Base-by-base conservation (phyloP, 768 basidiomycete genomes). In the Suillus weaverae region DNA sequence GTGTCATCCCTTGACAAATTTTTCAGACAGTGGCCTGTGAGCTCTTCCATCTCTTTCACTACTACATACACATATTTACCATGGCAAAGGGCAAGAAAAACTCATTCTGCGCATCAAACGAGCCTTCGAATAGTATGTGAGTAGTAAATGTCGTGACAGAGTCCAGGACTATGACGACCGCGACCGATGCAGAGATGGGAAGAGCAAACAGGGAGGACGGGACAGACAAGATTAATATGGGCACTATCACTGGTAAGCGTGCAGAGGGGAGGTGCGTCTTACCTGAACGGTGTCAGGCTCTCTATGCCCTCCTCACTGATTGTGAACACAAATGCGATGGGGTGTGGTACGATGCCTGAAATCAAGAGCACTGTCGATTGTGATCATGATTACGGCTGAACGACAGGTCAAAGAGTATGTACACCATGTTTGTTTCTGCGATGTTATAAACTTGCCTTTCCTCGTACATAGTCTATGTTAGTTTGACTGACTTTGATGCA, bases 221-320 rank as follows among this genome's bases (percentile, higher is more conserved):
- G 60, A 61, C 7, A 39, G 44, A 9, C 60, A 32, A 35, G 60
- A 61, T 33, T 61, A 61, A 32, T 51, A 51, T 51, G 50, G 30
- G 22, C n/a, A 46, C 46, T 11, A 22, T 48, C 46, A 48, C 46
- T 26, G 26, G 18, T n/a, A 51, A 38, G 26, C 18, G 20, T 26
- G 22, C 20, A 51, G 50, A 63, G 54, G n/a, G 38, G 32, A 64
- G 33, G 43, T 44, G n/a, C n/a, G 16, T 32, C 41, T 57, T 67
- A 81, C 70, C 80, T 81, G 61, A 81, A 82, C 4, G 81, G 80
- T 0, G 82, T 78, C 32, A 83, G 72, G 64, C 83, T 84, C 53
- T 72, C 73, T 0, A 70, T 55, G 10, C 81, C 81, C 4, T 74
- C 65, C 6, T 70, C 66, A 2, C 72, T 71, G 60, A 81, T 61